Conservation (phyloP, 345 rosid species). For the Eucalyptus globulus region DNA sequence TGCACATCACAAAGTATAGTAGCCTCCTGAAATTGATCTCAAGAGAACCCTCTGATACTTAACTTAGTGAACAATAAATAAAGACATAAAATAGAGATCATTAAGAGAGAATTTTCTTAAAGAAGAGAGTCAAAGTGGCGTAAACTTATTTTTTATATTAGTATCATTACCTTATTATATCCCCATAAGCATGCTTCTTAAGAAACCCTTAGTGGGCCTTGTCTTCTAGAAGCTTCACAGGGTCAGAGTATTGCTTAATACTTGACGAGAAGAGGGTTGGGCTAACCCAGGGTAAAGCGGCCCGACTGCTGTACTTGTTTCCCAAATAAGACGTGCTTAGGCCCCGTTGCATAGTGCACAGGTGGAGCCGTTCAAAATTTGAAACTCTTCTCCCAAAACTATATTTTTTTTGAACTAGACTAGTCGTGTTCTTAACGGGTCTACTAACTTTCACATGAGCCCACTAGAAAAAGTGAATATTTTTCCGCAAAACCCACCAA, state of each 20-base stretch:
- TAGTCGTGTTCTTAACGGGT: not conserved
- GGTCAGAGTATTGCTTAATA: not conserved
- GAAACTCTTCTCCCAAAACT: not conserved
- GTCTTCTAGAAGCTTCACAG: not conserved
- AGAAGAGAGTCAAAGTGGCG: not conserved
- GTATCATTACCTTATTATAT: not conserved
- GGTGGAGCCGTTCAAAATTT: not conserved
- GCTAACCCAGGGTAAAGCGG: not conserved
- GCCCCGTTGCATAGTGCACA: not conserved
- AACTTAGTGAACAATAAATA: not conserved
- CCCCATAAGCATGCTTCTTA: not conserved
- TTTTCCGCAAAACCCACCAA: not conserved
- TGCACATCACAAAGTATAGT: not conserved
- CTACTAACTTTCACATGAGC: not conserved
- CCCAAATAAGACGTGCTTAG: not conserved
- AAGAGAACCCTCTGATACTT: not conserved
- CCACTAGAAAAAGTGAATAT: not conserved
- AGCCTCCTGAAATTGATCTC: not conserved
- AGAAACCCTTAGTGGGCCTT: not conserved
- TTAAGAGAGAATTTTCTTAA: not conserved
- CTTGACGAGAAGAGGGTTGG: not conserved
- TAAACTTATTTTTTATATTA: too few species aligned
- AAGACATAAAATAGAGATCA: not conserved
- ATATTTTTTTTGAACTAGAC: not conserved
- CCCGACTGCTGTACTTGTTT: not conserved